Conservation (phyloP, 2,329 filamentous ascomycete species). For the Alternaria gansuensis region DNA sequence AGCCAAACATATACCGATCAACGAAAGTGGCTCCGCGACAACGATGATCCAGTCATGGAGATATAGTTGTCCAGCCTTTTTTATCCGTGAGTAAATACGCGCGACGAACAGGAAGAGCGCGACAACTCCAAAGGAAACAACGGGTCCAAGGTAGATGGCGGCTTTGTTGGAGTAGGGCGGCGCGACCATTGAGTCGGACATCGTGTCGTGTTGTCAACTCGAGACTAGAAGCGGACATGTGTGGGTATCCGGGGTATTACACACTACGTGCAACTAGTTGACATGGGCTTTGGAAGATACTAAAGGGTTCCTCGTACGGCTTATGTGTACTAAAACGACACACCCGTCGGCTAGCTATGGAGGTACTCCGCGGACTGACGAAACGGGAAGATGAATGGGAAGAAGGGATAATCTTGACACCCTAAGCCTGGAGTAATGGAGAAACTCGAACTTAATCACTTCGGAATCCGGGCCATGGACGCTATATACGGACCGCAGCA, state of each 20-base stretch:
- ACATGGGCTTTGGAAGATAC: constrained; percentile 5
- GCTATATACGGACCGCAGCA: constrained; percentile 19
- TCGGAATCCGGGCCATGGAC: constrained; percentile 8
- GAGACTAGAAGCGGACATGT: background rate
- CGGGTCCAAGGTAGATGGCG: constrained; percentile 33
- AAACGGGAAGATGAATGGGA: background rate
- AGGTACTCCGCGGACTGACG: background rate
- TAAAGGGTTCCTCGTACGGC: constrained; percentile 6
- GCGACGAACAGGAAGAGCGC: constrained; percentile 31
- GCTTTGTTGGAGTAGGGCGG: constrained; percentile 37
- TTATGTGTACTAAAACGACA: background rate
- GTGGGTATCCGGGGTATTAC: constrained; percentile 1
- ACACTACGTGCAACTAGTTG: constrained; percentile 3
- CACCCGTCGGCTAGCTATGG: background rate
- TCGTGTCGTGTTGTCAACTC: constrained; percentile 1
- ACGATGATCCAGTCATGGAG: constrained; percentile 43
- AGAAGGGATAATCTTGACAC: background rate
- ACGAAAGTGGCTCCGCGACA: constrained; percentile 34
- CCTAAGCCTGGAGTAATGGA: background rate
- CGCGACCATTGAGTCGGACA: constrained; percentile 11
- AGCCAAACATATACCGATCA: constrained; percentile 27
- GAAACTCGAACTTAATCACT: background rate
- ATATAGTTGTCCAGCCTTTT: constrained; percentile 27
- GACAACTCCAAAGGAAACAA: constrained; percentile 30
- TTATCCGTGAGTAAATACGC: constrained; percentile 36